Conservation (phyloP, 352 stramenopile genomes). For the Peronospora farinosa region DNA sequence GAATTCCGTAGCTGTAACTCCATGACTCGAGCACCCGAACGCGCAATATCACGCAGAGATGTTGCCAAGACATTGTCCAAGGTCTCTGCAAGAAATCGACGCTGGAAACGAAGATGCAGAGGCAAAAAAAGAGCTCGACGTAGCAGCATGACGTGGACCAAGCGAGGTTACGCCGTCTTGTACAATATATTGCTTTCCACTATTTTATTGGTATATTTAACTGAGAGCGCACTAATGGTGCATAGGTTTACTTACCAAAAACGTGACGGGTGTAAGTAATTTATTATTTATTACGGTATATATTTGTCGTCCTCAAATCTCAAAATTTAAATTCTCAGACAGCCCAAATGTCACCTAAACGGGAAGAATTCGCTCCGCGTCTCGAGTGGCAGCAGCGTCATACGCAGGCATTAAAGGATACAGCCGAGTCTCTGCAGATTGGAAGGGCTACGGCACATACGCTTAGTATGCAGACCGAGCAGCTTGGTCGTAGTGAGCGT, state of each 20-base stretch:
- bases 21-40: conserved; percentile 35
- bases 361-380: too few species aligned
- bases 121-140: neutral
- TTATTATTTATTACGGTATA: too few species aligned
- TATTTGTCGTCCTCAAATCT: too few species aligned
- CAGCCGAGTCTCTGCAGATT: conserved; percentile 49
- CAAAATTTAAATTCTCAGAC: too few species aligned
- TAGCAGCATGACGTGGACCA: conserved; percentile 3
- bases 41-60: conserved; percentile 66
- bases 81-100: conserved; percentile 5
- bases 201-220: too few species aligned
- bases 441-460: conserved; percentile 50
- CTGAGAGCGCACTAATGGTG: too few species aligned
- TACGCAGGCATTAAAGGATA: conserved; percentile 40
- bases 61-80: conserved; percentile 8
- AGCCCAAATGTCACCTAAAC: too few species aligned
- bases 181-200: too few species aligned
- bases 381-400: conserved; percentile 35
- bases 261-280: too few species aligned
- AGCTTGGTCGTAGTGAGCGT: conserved; percentile 49
- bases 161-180: too few species aligned
- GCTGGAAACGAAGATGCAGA: neutral
- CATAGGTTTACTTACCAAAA: too few species aligned
- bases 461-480: conserved; percentile 61
- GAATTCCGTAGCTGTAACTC: conserved; percentile 69